phyloP scores from a whole-genome alignment of 495 filamentous ascomycete genomes.

The Recurvomyces mirabilis region DNA sequence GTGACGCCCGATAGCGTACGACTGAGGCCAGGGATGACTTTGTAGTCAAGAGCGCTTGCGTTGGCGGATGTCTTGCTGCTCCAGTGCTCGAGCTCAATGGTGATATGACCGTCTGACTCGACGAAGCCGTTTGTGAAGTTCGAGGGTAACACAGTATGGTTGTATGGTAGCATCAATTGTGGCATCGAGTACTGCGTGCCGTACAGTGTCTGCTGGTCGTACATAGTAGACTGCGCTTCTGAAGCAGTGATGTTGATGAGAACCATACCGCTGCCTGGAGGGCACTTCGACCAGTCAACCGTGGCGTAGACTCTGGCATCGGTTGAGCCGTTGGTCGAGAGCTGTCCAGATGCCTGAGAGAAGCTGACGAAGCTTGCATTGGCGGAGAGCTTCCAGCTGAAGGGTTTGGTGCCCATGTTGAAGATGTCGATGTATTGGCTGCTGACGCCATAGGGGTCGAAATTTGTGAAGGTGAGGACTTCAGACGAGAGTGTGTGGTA shows the following conservation, averaged over 20 bases:
- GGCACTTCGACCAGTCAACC: constrained; percentile 49
- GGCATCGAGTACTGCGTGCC: constrained; percentile 44
- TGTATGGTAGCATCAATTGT: constrained; percentile 48
- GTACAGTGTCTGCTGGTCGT: constrained; percentile 34
- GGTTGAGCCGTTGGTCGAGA: constrained; percentile 34
- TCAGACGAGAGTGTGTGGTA: constrained; percentile 48
- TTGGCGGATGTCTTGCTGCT: constrained; percentile 30
- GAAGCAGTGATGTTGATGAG: constrained; percentile 29
- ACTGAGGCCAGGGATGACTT: constrained; percentile 43
- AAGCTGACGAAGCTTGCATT: constrained; percentile 45
- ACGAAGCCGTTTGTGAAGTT: constrained; percentile 52
- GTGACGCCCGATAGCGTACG: constrained; percentile 49
- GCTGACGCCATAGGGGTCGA: constrained; percentile 51
- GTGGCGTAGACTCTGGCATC: constrained; percentile 50
- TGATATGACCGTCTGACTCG: constrained; percentile 49
- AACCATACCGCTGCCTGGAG: constrained; percentile 35
- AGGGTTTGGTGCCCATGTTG: constrained; percentile 46
- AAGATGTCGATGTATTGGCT: constrained; percentile 60
- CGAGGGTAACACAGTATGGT: constrained; percentile 39
- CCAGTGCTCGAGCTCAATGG: constrained; percentile 50
- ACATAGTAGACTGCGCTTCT: constrained; percentile 40
- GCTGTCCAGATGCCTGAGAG: constrained; percentile 42
- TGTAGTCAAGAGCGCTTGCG: constrained; percentile 38
- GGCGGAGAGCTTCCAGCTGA: constrained; percentile 45
- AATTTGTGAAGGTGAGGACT: constrained; percentile 40